phyloP scores from a whole-genome alignment of 345 rosid genomes.

The Mallotus nudiflorus region DNA sequence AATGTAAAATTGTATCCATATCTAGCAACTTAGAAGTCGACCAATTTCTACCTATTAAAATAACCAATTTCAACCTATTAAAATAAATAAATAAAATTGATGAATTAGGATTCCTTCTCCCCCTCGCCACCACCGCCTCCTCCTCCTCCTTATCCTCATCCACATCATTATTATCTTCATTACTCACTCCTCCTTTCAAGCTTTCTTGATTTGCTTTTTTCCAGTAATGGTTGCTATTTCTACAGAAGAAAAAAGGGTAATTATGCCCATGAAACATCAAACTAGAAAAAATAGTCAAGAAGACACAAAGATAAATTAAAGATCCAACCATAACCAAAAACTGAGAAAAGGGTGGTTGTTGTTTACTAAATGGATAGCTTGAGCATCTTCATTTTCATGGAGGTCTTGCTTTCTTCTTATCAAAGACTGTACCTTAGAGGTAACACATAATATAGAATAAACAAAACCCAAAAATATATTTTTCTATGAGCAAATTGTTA shows the following conservation, averaged over 20 bases:
- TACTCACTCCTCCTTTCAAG: no score
- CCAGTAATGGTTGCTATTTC: slow-evolving; percentile 25
- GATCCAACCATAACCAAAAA: slow-evolving; percentile 26
- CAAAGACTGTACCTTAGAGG: slow-evolving; percentile 22
- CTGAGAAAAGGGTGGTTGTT: slow-evolving; percentile 20
- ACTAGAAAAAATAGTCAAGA: slow-evolving; percentile 29
- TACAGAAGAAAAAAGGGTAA: slow-evolving; percentile 17
- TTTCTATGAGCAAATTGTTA: background rate
- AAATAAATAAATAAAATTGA: no score
- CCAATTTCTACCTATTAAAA: no score
- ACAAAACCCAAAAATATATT: background rate
- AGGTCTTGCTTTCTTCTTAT: slow-evolving; percentile 18
- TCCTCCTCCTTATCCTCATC: no score
- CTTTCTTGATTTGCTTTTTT: slow-evolving; percentile 10
- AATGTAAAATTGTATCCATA: background rate
- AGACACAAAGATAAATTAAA: slow-evolving; percentile 25
- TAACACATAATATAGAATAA: background rate
- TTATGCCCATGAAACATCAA: slow-evolving; percentile 19
- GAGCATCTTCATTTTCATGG: slow-evolving; percentile 27
- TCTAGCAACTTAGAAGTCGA: background rate
- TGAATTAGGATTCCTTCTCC: no score
- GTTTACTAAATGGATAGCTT: slow-evolving; percentile 24
- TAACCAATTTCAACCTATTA: no score
- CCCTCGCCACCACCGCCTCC: no score
- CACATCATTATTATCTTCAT: no score